Evolutionary conservation across 805 yeast species (phyloP).

Genomic region (Metschnikowia dekortorum): DNA sequence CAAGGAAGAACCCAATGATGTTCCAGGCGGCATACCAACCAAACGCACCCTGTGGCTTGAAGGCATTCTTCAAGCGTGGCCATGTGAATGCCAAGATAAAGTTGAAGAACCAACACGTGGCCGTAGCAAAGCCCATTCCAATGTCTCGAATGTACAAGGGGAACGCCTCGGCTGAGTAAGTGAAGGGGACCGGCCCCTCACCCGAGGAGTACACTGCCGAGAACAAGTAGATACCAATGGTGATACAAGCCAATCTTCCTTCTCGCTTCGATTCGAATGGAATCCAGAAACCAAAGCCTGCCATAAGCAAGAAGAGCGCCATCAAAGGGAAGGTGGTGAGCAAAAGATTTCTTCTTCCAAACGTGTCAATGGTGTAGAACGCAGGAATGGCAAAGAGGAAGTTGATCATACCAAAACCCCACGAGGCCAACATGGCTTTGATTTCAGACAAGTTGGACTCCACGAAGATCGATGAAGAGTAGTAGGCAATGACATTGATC

Average conservation of each 20-base stretch:
- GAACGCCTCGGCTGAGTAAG: slow-evolving; percentile 81
- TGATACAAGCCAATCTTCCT: slow-evolving; percentile 62
- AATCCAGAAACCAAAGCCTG: slow-evolving; percentile 73
- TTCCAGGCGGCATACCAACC: slow-evolving; percentile 90
- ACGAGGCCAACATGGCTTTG: slow-evolving; percentile 69
- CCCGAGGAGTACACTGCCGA: slow-evolving; percentile 75
- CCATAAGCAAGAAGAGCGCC: slow-evolving; percentile 53
- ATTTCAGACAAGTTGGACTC: slow-evolving; percentile 61
- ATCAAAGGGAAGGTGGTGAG: slow-evolving; percentile 60
- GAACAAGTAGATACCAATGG: slow-evolving; percentile 70
- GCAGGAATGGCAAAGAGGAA: slow-evolving; percentile 83
- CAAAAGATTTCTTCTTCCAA: slow-evolving; percentile 64
- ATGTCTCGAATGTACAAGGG: slow-evolving; percentile 75
- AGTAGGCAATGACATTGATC: slow-evolving; percentile 82
- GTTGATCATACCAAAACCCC: slow-evolving; percentile 83
- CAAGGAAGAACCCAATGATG: slow-evolving; percentile 61
- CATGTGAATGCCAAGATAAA: slow-evolving; percentile 69
- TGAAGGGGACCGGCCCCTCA: slow-evolving; percentile 87
- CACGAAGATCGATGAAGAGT: slow-evolving; percentile 71
- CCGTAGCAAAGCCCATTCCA: slow-evolving; percentile 77
- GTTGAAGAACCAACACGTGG: slow-evolving; percentile 71
- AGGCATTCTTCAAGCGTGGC: slow-evolving; percentile 65
- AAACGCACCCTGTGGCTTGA: slow-evolving; percentile 80
- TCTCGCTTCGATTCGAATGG: slow-evolving; percentile 36
- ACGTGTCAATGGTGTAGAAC: slow-evolving; percentile 69